Conservation (phyloP, 1,139 yeast genomes). For the Yarrowia galli region DNA sequence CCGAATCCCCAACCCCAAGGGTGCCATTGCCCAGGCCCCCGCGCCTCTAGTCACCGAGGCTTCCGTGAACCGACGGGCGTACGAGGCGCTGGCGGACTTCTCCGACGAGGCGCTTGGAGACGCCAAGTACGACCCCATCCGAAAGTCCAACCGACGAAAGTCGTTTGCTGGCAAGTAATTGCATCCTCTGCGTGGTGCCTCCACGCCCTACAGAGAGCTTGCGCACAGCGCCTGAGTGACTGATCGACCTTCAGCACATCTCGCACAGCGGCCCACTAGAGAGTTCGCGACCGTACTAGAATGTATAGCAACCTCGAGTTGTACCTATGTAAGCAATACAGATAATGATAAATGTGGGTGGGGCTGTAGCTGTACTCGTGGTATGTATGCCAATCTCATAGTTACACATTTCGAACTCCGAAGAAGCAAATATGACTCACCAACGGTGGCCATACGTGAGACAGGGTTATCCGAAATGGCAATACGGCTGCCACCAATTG, state of each 20-base stretch:
- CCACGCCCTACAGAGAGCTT: background rate
- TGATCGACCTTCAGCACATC: too few relatives aligned
- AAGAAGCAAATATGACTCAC: too few relatives aligned
- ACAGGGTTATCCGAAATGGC: too few relatives aligned
- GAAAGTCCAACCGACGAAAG: slow-evolving; percentile 39
- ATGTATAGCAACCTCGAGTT: slow-evolving; percentile 29
- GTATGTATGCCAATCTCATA: too few relatives aligned
- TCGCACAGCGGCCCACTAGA: background rate
- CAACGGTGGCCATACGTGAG: too few relatives aligned
- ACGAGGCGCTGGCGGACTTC: slow-evolving; percentile 29
- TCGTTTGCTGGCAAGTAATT: slow-evolving; percentile 26
- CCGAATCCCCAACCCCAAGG: slow-evolving; percentile 34
- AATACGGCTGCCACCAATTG: too few relatives aligned
- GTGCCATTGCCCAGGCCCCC: slow-evolving; percentile 36
- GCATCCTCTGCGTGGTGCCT: slow-evolving; percentile 5
- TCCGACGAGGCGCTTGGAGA: slow-evolving; percentile 34
- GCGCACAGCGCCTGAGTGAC: slow-evolving; percentile 7
- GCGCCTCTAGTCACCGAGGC: slow-evolving; percentile 15
- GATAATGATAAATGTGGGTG: background rate
- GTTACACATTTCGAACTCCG: too few relatives aligned
- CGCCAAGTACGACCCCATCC: slow-evolving; percentile 31
- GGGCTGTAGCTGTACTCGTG: too few relatives aligned
- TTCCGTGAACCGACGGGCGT: slow-evolving; percentile 12
- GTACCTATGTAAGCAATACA: slow-evolving; percentile 24
- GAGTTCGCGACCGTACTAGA: slow-evolving; percentile 1